Conservation (phyloP, 164 flowering plant species). For the Aristolochia fimbriata region DNA sequence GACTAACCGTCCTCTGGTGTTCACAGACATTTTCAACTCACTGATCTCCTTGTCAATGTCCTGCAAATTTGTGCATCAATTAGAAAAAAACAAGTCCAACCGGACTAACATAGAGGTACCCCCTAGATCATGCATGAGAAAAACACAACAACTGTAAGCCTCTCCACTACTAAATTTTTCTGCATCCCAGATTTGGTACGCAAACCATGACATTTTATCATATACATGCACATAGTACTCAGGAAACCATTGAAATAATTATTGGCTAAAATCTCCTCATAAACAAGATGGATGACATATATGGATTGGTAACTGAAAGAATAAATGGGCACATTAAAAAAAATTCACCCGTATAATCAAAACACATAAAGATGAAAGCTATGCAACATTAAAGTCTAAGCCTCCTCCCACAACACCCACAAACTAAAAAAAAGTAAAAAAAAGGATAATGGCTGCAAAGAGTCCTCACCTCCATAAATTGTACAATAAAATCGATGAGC, state of each 20-base stretch:
- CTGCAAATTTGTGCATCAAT: conserved; percentile 27
- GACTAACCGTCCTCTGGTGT: conserved; percentile 90
- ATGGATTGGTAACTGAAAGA: too few species aligned
- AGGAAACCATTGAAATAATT: too few species aligned
- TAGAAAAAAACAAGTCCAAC: too few species aligned
- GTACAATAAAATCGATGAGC: conserved; percentile 93
- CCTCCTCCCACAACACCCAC: not conserved
- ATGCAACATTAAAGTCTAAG: not conserved
- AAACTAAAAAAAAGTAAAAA: not conserved
- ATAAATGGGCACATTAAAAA: not conserved
- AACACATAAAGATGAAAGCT: not conserved
- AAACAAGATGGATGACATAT: too few species aligned
- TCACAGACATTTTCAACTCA: conserved; percentile 85
- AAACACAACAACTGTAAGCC: too few species aligned
- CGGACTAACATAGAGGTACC: not conserved
- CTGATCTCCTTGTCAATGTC: conserved; percentile 97
- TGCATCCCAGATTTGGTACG: too few species aligned
- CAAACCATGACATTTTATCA: too few species aligned
- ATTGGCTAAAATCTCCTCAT: too few species aligned
- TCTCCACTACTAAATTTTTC: too few species aligned
- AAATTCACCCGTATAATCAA: not conserved
- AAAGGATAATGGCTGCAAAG: not conserved
- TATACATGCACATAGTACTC: too few species aligned
- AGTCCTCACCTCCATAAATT: conserved; percentile 82
- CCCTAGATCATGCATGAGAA: too few species aligned